Percentiles rank a stretch among this genome's conserved stretches.
Evolutionary conservation across 2,329 filamentous ascomycete species (phyloP).

Genomic region (Fusarium sp.): DNA sequence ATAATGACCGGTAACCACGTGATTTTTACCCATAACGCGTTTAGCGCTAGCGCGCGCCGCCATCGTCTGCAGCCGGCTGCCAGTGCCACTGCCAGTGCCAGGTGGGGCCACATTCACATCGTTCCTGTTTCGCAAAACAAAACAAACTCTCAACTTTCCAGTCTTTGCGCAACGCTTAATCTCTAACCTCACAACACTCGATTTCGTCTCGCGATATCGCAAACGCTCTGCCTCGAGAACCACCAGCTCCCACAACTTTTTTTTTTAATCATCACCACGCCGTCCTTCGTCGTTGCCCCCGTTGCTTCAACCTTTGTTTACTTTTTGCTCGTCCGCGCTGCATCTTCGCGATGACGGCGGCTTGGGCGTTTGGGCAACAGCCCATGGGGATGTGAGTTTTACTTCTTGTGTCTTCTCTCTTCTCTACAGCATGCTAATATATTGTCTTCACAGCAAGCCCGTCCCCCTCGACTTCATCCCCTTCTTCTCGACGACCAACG

Average conservation of each 20-base stretch:
- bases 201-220: slow-evolving; percentile 3
- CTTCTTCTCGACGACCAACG: slow-evolving; percentile 43
- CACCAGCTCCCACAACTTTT: slow-evolving; percentile 30
- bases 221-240: neutral
- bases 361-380: slow-evolving; percentile 40
- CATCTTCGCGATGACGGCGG: slow-evolving; percentile 44
- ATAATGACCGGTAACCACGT: neutral
- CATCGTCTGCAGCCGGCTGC: slow-evolving; percentile 9
- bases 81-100: neutral
- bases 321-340: slow-evolving; percentile 38
- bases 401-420: neutral
- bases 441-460: slow-evolving; percentile 32
- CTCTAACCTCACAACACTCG: neutral
- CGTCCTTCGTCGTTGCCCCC: slow-evolving; percentile 33
- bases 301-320: slow-evolving; percentile 43
- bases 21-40: slow-evolving; percentile 12
- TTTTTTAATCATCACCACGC: neutral
- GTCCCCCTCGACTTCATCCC: slow-evolving; percentile 43
- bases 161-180: slow-evolving; percentile 18
- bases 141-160: slow-evolving; percentile 20
- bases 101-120: slow-evolving; percentile 20
- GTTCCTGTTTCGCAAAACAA: slow-evolving; percentile 33
- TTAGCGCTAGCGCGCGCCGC: slow-evolving; percentile 13
- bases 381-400: slow-evolving; percentile 39
- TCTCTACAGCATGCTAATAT: slow-evolving; percentile 29